Evolutionary conservation across 805 yeast genomes (phyloP), one percentile per base, ranked within the genome.

Genomic region (Starmerella scarabaei): DNA sequence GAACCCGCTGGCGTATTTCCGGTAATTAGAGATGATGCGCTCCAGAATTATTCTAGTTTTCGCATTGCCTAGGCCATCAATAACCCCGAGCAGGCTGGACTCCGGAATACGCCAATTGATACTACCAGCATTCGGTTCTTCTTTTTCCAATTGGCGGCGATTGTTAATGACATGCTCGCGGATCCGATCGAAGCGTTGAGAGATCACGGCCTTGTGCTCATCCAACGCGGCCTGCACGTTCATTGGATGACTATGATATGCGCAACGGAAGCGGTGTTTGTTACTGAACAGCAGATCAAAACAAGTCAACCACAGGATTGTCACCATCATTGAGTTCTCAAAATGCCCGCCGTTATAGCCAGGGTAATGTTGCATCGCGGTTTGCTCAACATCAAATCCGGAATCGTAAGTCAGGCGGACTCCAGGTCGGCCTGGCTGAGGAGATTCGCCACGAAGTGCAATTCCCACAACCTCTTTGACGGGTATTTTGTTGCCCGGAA

Each of bases 281-380:
- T 56, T 56, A 29, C 40, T 37, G 41, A 60, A 61, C 14, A 61
- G 16, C n/a, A 60, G 49, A 34, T 61, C 65, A 41, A 51, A 49
- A 33, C 53, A 53, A 23, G 52, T 27, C 5, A 56, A 42, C 39
- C 51, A 51, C 38, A 56, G 51, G 1, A 61, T 35, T 0, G 61
- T 54, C 23, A 44, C 42, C 30, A 62, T 32, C 19, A 57, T 48
- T 5, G 63, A 50, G 34, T 54, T 54, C 36, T 62, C 66, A 20
- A 52, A 55, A 42, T 62, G 66, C 20, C 54, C 56, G 6, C 66
- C 65, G 15, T 41, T 30, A 53, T 55, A 62, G 2, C 59, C 62
- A 5, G 34, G 41, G 42, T 62, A 62, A 28, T 58, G 47, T 7
- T 40, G 33, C 17, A 60, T 43, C 5, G 64, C 62, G n/a, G 53